Conservation (phyloP, 441 rosid species). For the Adansonia madagascariensis region DNA sequence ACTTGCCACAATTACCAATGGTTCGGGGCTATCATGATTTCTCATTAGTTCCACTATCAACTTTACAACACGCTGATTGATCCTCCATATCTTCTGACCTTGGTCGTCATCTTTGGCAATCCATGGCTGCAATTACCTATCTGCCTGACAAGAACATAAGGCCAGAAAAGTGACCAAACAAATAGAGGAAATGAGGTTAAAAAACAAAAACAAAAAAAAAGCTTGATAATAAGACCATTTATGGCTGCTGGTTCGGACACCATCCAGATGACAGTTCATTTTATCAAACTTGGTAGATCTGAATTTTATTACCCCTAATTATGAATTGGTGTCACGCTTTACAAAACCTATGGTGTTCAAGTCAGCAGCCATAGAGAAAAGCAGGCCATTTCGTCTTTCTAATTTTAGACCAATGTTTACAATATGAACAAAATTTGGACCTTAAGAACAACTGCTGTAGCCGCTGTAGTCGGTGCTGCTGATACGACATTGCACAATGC, state of each 20-base stretch:
- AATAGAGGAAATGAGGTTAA: slow-evolving; percentile 17
- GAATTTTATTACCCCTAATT: slow-evolving; percentile 3
- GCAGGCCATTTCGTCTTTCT: neutral
- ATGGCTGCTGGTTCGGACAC: slow-evolving; percentile 21
- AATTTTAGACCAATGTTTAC: neutral
- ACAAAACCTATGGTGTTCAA: slow-evolving; percentile 20
- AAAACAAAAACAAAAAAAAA: slow-evolving; percentile 11
- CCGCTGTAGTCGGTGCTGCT: slow-evolving; percentile 88
- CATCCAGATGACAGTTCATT: slow-evolving; percentile 18
- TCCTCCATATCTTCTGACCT: slow-evolving; percentile 93
- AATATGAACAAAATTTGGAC: slow-evolving; percentile 54
- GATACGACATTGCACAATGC: slow-evolving; percentile 96
- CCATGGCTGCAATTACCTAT: slow-evolving; percentile 97
- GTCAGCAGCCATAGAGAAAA: slow-evolving; percentile 21
- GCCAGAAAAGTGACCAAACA: slow-evolving; percentile 40
- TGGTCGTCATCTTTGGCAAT: slow-evolving; percentile 96
- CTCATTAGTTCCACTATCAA: slow-evolving; percentile 93
- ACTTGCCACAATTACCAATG: slow-evolving; percentile 85
- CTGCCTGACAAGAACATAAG: slow-evolving; percentile 70
- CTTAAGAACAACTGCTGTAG: slow-evolving; percentile 96
- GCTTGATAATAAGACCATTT: neutral
- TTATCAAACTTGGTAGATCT: neutral
- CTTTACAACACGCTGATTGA: slow-evolving; percentile 91
- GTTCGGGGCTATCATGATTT: slow-evolving; percentile 83
- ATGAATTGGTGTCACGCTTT: neutral